Conservation (phyloP, 2,329 filamentous ascomycete species). For the Harringtonia lauricola region DNA sequence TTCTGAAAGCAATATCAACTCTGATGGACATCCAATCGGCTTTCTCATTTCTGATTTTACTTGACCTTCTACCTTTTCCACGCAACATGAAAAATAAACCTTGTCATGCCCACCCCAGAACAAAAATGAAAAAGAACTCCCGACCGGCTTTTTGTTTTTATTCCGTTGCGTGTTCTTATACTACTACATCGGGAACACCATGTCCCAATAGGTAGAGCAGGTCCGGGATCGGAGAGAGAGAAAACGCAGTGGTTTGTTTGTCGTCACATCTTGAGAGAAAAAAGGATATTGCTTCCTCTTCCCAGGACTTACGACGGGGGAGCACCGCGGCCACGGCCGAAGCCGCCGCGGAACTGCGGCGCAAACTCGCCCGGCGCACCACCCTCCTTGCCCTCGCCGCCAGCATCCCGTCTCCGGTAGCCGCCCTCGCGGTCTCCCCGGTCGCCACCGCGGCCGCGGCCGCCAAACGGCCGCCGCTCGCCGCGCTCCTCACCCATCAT, state of each 20-base stretch:
- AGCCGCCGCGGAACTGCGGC: constrained; percentile 86
- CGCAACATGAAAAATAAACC: constrained; percentile 6
- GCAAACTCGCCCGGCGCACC: constrained; percentile 85
- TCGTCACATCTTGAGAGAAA: background rate
- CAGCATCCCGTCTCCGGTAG: constrained; percentile 86
- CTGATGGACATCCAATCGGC: background rate
- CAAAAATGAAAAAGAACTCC: constrained; percentile 11
- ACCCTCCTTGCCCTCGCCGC: constrained; percentile 80
- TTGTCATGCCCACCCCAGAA: constrained; percentile 7
- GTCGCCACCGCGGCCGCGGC: constrained; percentile 69
- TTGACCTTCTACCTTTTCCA: constrained; percentile 3
- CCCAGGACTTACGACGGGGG: constrained; percentile 49
- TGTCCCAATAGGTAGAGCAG: constrained; percentile 4
- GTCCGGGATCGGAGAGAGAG: constrained; percentile 1
- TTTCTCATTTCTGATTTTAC: constrained; percentile 1
- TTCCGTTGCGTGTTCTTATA: constrained; percentile 2
- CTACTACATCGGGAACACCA: constrained; percentile 4
- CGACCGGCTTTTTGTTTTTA: constrained; percentile 6
- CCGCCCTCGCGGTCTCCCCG: constrained; percentile 80
- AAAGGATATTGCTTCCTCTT: too few relatives aligned
- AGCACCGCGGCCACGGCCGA: constrained; percentile 75
- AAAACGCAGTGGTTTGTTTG: background rate
- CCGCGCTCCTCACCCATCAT: constrained; percentile 86
- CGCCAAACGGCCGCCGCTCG: constrained; percentile 71
- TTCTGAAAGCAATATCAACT: background rate